phyloP scores from a whole-genome alignment of 2,329 filamentous ascomycete species.

The Botrytis sinoallii region DNA sequence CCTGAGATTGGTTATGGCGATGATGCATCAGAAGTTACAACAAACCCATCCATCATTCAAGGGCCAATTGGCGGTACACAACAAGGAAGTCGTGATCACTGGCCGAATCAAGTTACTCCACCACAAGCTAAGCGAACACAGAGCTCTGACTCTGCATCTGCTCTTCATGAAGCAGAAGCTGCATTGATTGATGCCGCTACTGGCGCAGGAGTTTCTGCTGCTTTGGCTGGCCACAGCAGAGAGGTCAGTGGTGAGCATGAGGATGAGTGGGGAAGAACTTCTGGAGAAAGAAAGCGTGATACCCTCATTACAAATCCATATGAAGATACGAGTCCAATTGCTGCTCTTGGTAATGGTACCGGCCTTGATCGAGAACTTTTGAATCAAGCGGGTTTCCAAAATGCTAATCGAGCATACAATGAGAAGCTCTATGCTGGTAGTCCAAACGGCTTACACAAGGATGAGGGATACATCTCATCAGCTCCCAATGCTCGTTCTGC shows the following conservation, averaged over 20 bases:
- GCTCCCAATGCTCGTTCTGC: constrained; percentile 53
- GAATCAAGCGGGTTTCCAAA: constrained; percentile 37
- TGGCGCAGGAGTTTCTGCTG: constrained; percentile 53
- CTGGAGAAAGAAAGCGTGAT: constrained; percentile 61
- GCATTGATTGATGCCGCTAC: constrained; percentile 47
- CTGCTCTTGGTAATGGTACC: constrained; percentile 37
- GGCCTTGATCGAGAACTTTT: constrained; percentile 47
- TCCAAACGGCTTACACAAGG: constrained; percentile 59
- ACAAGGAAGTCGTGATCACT: constrained; percentile 43
- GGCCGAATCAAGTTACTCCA: constrained; percentile 56
- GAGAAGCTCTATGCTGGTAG: constrained; percentile 44
- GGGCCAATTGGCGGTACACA: constrained; percentile 57
- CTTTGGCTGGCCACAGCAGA: constrained; percentile 52
- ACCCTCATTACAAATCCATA: constrained; percentile 66
- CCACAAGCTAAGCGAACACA: constrained; percentile 31
- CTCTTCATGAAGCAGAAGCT: constrained; percentile 38
- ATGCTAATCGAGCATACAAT: constrained; percentile 43
- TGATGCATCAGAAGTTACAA: constrained; percentile 65
- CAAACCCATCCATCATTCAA: constrained; percentile 80
- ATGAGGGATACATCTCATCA: constrained; percentile 91
- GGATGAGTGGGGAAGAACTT: constrained; percentile 62
- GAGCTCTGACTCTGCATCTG: constrained; percentile 27
- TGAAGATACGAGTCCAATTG: constrained; percentile 61
- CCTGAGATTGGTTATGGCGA: constrained; percentile 70
- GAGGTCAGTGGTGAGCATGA: constrained; percentile 56